Evolutionary conservation across 2,329 filamentous ascomycete genomes (phyloP).

Genomic region (Talaromyces sp.): DNA sequence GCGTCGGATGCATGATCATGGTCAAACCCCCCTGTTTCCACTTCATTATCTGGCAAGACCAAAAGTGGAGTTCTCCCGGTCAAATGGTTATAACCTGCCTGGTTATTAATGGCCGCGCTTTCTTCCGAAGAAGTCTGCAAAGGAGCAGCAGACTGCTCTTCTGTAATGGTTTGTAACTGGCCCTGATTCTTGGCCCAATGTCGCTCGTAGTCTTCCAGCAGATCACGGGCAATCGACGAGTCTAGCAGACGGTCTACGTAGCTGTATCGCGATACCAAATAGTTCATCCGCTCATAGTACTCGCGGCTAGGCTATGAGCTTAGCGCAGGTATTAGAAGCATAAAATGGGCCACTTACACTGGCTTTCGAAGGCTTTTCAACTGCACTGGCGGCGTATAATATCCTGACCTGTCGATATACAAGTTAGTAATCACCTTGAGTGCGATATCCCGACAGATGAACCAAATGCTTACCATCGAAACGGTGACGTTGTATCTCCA

Average conservation of each 20-base stretch:
- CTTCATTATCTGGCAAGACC: slow-evolving; percentile 29
- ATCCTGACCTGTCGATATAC: slow-evolving; percentile 55
- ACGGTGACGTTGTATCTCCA: slow-evolving; percentile 79
- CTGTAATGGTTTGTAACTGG: slow-evolving; percentile 66
- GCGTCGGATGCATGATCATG: slow-evolving; percentile 14
- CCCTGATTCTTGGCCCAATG: slow-evolving; percentile 52
- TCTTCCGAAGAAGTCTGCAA: not conserved
- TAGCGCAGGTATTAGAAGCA: not conserved
- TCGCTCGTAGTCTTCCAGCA: slow-evolving; percentile 83
- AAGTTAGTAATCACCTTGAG: not conserved
- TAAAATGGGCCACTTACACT: slow-evolving; percentile 42
- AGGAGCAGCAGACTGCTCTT: slow-evolving; percentile 48
- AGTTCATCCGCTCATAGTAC: slow-evolving; percentile 89
- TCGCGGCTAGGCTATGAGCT: slow-evolving; percentile 51
- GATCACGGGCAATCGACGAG: slow-evolving; percentile 83
- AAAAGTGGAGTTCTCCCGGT: slow-evolving; percentile 19
- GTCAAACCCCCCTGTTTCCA: slow-evolving; percentile 55
- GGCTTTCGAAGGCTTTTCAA: slow-evolving; percentile 66
- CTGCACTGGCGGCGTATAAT: slow-evolving; percentile 77
- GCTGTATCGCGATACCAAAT: slow-evolving; percentile 82
- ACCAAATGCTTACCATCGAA: slow-evolving; percentile 58
- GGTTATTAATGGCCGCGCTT: not conserved
- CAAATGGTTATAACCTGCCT: not conserved
- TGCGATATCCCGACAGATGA: not conserved
- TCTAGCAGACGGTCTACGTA: slow-evolving; percentile 90